Base-by-base conservation (phyloP, 2,329 filamentous ascomycete genomes). In the Ceratocystis colombiana region DNA sequence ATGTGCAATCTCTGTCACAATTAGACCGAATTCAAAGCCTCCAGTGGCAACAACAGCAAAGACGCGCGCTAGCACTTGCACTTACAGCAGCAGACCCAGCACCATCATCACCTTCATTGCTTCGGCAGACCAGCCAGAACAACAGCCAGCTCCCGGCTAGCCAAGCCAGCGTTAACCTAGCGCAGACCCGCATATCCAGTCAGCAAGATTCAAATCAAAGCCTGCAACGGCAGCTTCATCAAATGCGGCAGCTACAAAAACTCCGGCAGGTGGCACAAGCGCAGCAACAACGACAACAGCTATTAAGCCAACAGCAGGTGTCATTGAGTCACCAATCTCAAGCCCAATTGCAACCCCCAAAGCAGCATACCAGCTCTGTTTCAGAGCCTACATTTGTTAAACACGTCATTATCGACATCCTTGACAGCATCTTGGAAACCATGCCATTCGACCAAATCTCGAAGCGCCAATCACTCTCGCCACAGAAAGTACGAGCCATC, bases 401-500 rank as follows among this genome's bases (percentile, higher is more conserved):
- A 66, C 75, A 73, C 46, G 75, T 79, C 28, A 77, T 80, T 46
- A 76, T 80, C 28, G 79, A 81, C 70, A 76, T 81, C 25, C 78
- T 79, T 3, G 77, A 80, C 70, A 80, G 79, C 0, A 77, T 77
- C 55, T 76, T 79, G 70, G 74, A 75, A 62, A 72, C 72, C 2
- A 79, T 80, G 63, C 79, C 79, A 3, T 80, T 79, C 63, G 75
- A 75, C 3, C 75, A 75, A 41, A 74, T 82, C 3, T 79, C 79
- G 1, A 73, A 75, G 64, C 74, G 79, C 22, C 79, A 81, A 68
- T 73, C 75, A 15, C 72, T 76, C 12, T 69, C 77, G 0, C 73
- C 77, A 7, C 74, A 76, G 46, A 79, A 77, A 68, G 77, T 82
- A 7, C 74, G 75, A 64, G 79, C 80, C 37, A 75, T 79, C 17